These are phyloP conservation scores for Circinella umbellata DNA, from an alignment of 371 early-diverging fungal species.

Conservation along the genomic window DNA sequence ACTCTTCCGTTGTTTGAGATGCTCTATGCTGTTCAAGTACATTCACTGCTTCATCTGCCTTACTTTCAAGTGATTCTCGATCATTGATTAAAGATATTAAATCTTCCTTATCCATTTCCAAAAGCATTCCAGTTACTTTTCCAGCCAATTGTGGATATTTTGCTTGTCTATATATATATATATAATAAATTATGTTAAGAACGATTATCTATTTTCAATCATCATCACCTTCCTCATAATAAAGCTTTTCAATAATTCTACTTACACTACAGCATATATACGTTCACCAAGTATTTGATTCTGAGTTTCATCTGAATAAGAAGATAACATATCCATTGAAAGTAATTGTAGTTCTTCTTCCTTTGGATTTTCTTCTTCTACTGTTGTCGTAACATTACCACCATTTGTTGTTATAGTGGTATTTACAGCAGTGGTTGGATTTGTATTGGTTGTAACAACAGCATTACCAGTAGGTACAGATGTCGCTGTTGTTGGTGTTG, in stretches of 20 bases:
- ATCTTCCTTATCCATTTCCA: constrained; percentile 95
- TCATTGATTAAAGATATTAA: constrained; percentile 85
- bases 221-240: too few relatives aligned
- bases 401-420: background rate
- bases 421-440: background rate
- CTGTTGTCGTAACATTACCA: background rate
- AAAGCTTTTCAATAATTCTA: background rate
- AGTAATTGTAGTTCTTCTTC: constrained; percentile 28
- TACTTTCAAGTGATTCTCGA: constrained; percentile 62
- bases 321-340: constrained; percentile 76
- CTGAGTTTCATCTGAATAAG: constrained; percentile 80
- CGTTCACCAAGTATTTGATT: constrained; percentile 95
- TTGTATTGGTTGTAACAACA: background rate
- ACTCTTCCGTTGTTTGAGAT: constrained; percentile 40
- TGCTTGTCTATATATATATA: constrained; percentile 24
- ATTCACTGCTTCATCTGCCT: constrained; percentile 35
- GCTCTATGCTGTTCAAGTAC: constrained; percentile 32
- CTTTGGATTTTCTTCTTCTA: background rate
- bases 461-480: background rate
- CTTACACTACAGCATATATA: constrained; percentile 81
- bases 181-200: background rate
- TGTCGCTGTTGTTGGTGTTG: background rate
- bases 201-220: too few relatives aligned
- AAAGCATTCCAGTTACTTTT: constrained; percentile 97
- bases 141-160: constrained; percentile 79